Base-by-base conservation (phyloP, 768 basidiomycete genomes). In the Kwoniella botswanensis region DNA sequence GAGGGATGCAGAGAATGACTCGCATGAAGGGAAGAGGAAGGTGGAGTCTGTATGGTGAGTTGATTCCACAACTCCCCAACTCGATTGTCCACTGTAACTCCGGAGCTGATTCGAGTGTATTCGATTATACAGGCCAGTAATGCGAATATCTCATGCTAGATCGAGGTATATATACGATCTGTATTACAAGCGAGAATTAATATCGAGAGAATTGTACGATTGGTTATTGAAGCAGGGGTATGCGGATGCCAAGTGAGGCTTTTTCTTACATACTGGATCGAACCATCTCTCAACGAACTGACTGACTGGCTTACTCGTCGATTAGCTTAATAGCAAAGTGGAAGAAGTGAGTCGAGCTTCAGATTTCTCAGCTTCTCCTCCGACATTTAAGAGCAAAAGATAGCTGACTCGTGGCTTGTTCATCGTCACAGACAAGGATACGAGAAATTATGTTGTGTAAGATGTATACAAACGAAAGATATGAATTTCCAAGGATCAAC, bases 401-500 rank as follows among this genome's bases (percentile, higher is more conserved):
- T n/a, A 61, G 59, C 59, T 61, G 59, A 58, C 58, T 42, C 26
- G n/a, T 35, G 35, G 12, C 3, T 41, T 61, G 26, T 13, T 26
- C n/a, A 3, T 66, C 29, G 60, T 62, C 22, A 15, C 57, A 82
- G 81, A 72, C 72, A 82, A 65, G 97, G 97, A 5, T 99, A 98
- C 83, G 97, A 98, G 85, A 99, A 98, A 83, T 86, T 99, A 7
- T 99, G 97, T 82, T 99, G 97, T 80, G 85, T 98, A 63, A 87
- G 97, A 56, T 99, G 97, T 84, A 98, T 99, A 67, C 96, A 98
- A 85, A 95, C 94, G 3, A 89, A 89, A 85, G 97, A 98, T 84
- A 98, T 98, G 96, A 98, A 98, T 85, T 98, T 98, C 80, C 92
- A 94, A 86, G 97, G 96, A 12, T 96, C 94, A 22, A 97, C 97